phyloP scores from a whole-genome alignment of 164 flowering plant genomes.

The Aristolochia fimbriata region DNA sequence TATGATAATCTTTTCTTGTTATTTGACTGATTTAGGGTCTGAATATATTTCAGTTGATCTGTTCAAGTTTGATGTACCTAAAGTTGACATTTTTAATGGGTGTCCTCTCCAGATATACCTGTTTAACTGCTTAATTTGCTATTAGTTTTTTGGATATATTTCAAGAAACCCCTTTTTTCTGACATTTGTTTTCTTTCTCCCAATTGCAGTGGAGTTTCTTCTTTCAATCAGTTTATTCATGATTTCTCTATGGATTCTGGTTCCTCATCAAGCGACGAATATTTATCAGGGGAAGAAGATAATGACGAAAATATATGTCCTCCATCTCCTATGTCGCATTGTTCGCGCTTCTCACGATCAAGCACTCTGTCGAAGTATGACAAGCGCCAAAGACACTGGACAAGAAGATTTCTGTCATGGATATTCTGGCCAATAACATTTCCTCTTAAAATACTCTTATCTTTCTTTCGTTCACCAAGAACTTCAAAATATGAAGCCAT shows the following conservation, averaged over 20 bases:
- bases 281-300: slow-evolving; percentile 77
- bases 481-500: slow-evolving; percentile 19
- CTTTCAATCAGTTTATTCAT: slow-evolving; percentile 89
- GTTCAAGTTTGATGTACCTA: too few relatives aligned
- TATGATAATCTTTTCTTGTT: too few relatives aligned
- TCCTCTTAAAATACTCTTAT: slow-evolving; percentile 45
- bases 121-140: too few relatives aligned
- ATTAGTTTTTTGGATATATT: background rate
- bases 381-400: slow-evolving; percentile 38
- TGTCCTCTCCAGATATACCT: too few relatives aligned
- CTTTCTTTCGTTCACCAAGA: slow-evolving; percentile 24
- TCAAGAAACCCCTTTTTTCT: background rate
- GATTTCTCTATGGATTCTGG: slow-evolving; percentile 87
- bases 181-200: background rate
- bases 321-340: slow-evolving; percentile 54
- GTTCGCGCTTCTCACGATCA: slow-evolving; percentile 49
- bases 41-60: too few relatives aligned
- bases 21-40: too few relatives aligned
- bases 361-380: slow-evolving; percentile 35
- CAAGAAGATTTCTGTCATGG: slow-evolving; percentile 51
- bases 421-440: slow-evolving; percentile 51
- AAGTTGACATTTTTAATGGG: too few relatives aligned
- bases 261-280: slow-evolving; percentile 47
- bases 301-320: slow-evolving; percentile 32
- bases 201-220: slow-evolving; percentile 76